Evolutionary conservation across 1,139 yeast genomes (phyloP).

Genomic region (Neolecta irregularis): DNA sequence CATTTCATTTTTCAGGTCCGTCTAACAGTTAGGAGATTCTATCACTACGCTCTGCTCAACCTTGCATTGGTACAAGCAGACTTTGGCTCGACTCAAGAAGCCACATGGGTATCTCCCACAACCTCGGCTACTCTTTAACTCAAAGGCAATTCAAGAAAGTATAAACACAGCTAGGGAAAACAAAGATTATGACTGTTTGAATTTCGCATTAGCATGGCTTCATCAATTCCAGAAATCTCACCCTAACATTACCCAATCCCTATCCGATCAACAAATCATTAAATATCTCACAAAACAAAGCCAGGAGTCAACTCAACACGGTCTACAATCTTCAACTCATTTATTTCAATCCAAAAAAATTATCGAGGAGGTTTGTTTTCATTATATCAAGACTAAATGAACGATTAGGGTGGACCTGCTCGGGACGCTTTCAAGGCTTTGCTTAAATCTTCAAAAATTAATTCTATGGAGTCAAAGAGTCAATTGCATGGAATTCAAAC

Average conservation of each 20-base stretch:
- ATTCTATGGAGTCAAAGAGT: too few species aligned
- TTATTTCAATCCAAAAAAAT: neutral
- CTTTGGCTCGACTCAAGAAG: conserved; percentile 60
- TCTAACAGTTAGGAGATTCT: conserved; percentile 28
- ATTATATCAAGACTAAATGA: too few species aligned
- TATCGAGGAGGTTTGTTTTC: too few species aligned
- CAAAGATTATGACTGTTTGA: conserved; percentile 56
- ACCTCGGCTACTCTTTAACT: neutral
- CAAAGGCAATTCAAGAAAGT: conserved; percentile 74
- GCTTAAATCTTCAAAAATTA: too few species aligned
- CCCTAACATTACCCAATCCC: conserved; percentile 32
- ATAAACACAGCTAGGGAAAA: conserved; percentile 78
- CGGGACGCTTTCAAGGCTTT: too few species aligned
- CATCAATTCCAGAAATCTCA: conserved; percentile 60
- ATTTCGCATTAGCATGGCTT: conserved; percentile 68
- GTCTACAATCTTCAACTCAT: too few species aligned
- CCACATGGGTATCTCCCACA: conserved; percentile 22
- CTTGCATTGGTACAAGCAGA: conserved; percentile 65
- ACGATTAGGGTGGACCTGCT: too few species aligned
- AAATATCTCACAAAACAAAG: conserved; percentile 15
- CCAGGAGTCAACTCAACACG: conserved; percentile 13
- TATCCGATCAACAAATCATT: conserved; percentile 15
- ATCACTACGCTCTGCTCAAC: conserved; percentile 70
- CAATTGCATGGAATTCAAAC: too few species aligned
- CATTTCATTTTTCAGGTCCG: neutral